Percentiles rank a stretch among this genome's conserved stretches.
Evolutionary conservation across 352 stramenopile genomes (phyloP).

Genomic region (Globisporangium yorkense): DNA sequence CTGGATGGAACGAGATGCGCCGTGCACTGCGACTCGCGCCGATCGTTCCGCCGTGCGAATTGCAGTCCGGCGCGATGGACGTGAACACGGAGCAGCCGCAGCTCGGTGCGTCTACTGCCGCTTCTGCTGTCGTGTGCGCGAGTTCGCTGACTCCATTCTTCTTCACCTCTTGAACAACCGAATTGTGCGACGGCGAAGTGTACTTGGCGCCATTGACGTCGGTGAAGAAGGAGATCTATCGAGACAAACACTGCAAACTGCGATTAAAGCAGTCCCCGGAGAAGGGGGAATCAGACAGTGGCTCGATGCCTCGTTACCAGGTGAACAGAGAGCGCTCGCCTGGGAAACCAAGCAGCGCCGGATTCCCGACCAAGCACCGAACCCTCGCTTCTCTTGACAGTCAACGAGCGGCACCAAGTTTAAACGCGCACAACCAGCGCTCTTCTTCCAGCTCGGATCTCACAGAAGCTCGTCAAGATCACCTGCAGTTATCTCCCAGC

Average conservation of each 20-base stretch:
- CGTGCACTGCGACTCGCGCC: slow-evolving; percentile 10
- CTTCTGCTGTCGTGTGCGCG: not conserved
- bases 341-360: not conserved
- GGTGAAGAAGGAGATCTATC: slow-evolving; percentile 36
- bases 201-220: slow-evolving; percentile 31
- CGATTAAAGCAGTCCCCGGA: not conserved
- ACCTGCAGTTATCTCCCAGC: not conserved
- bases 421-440: not conserved
- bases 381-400: slow-evolving; percentile 3
- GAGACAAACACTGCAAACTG: slow-evolving; percentile 22
- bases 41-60: slow-evolving; percentile 19
- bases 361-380: slow-evolving; percentile 2
- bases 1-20: not conserved
- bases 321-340: not conserved
- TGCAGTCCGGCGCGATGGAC: slow-evolving; percentile 16
- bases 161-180: not conserved
- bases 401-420: not conserved
- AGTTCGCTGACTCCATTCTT: not conserved
- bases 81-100: slow-evolving; percentile 23
- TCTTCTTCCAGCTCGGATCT: not conserved
- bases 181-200: slow-evolving; percentile 12
- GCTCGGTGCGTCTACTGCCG: slow-evolving; percentile 19
- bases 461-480: not conserved
- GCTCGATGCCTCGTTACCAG: not conserved
- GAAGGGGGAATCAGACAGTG: slow-evolving; percentile 1